Conservation (phyloP, 768 basidiomycete species). For the Tubosaeta brunneosetosa region DNA sequence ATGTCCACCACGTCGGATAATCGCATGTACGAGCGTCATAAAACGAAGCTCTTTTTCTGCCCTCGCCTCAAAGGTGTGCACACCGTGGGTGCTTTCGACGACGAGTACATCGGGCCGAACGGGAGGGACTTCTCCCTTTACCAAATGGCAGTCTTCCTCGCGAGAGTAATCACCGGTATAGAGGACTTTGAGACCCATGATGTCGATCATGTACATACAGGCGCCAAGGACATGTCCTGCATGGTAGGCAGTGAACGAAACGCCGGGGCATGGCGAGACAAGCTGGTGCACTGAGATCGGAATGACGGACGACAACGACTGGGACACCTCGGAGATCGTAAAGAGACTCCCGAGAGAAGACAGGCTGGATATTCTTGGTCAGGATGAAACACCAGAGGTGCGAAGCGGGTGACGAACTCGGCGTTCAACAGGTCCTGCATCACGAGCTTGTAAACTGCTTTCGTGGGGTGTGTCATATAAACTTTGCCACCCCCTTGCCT, state of each 20-base stretch:
- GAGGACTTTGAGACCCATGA: slow-evolving; percentile 87
- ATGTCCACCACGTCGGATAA: slow-evolving; percentile 86
- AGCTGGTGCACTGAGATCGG: slow-evolving; percentile 88
- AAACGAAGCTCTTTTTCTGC: slow-evolving; percentile 90
- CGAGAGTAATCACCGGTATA: slow-evolving; percentile 98
- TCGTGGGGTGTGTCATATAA: slow-evolving; percentile 99
- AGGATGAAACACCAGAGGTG: background rate
- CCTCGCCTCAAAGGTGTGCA: slow-evolving; percentile 80
- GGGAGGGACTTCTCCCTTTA: slow-evolving; percentile 90
- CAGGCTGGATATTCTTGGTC: slow-evolving; percentile 30
- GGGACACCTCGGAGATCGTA: slow-evolving; percentile 68
- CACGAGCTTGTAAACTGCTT: slow-evolving; percentile 95
- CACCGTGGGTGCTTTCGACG: slow-evolving; percentile 94
- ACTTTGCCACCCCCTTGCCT: slow-evolving; percentile 92
- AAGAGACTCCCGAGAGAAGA: slow-evolving; percentile 73
- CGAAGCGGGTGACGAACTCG: slow-evolving; percentile 49
- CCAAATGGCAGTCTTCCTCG: slow-evolving; percentile 93
- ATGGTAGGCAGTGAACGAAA: slow-evolving; percentile 93
- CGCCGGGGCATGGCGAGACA: slow-evolving; percentile 83
- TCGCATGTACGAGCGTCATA: slow-evolving; percentile 84
- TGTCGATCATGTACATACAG: slow-evolving; percentile 95
- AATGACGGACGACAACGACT: slow-evolving; percentile 77
- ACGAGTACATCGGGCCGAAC: slow-evolving; percentile 90
- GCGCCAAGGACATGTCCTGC: slow-evolving; percentile 97
- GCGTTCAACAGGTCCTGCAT: slow-evolving; percentile 97